Conservation (phyloP, 2,329 filamentous ascomycete genomes). For the Pezicula radicicola region DNA sequence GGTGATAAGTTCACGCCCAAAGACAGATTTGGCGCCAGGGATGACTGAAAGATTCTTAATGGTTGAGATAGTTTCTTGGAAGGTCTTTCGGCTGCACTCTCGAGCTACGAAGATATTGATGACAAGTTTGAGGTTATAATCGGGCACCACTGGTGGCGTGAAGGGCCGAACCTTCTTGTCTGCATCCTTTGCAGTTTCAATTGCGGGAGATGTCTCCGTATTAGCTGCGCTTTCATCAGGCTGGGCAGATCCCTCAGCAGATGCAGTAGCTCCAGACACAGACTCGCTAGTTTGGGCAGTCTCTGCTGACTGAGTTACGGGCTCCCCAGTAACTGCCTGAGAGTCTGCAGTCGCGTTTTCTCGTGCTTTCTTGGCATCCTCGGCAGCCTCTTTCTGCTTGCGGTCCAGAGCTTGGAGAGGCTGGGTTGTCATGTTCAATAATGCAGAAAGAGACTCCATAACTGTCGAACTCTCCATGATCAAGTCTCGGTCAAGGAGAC, state of each 20-base stretch:
- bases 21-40: slow-evolving; percentile 82
- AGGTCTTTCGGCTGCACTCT: slow-evolving; percentile 96
- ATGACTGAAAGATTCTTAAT: slow-evolving; percentile 97
- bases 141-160: slow-evolving; percentile 79
- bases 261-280: not conserved
- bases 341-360: not conserved
- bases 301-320: slow-evolving; percentile 3
- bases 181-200: slow-evolving; percentile 19
- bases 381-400: slow-evolving; percentile 71
- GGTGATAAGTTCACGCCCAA: slow-evolving; percentile 87
- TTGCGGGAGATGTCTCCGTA: slow-evolving; percentile 6
- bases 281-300: slow-evolving; percentile 5
- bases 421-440: slow-evolving; percentile 84
- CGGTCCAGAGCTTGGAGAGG: slow-evolving; percentile 80
- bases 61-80: slow-evolving; percentile 95
- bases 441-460: slow-evolving; percentile 87
- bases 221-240: slow-evolving; percentile 11
- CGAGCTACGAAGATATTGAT: slow-evolving; percentile 94
- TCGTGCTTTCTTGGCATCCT: slow-evolving; percentile 46
- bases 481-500: slow-evolving; percentile 85
- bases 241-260: slow-evolving; percentile 2
- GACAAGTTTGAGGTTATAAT: slow-evolving; percentile 88
- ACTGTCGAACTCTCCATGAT: slow-evolving; percentile 97
- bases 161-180: slow-evolving; percentile 47
- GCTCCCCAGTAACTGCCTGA: slow-evolving; percentile 12